phyloP scores from a whole-genome alignment of 2,329 filamentous ascomycete species.

The Paraconiothyrium brasiliense region DNA sequence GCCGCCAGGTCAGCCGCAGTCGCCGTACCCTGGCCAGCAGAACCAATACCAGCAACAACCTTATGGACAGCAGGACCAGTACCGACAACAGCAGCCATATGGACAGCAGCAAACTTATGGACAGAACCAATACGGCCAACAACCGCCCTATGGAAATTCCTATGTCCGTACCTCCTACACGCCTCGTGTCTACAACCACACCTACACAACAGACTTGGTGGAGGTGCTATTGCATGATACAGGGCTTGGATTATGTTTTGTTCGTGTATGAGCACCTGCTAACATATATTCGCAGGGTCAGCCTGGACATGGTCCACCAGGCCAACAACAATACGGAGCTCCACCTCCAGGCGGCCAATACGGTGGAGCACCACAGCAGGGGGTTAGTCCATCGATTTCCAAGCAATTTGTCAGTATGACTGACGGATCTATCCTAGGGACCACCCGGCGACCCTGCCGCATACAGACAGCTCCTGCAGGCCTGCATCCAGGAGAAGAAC shows the following conservation, averaged over 20 bases:
- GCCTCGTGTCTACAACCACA: not conserved
- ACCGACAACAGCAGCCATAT: slow-evolving; percentile 27
- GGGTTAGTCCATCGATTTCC: slow-evolving; percentile 43
- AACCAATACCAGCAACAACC: slow-evolving; percentile 37
- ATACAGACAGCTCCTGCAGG: slow-evolving; percentile 66
- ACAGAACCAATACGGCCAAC: slow-evolving; percentile 41
- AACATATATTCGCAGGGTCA: slow-evolving; percentile 9
- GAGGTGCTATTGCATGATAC: slow-evolving; percentile 23
- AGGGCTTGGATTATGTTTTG: slow-evolving; percentile 21
- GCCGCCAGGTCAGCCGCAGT: slow-evolving; percentile 5
- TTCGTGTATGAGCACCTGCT: slow-evolving; percentile 19
- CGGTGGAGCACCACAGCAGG: slow-evolving; percentile 21
- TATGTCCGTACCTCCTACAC: slow-evolving; percentile 32
- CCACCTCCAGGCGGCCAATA: slow-evolving; percentile 16
- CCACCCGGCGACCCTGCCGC: slow-evolving; percentile 60
- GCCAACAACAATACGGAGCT: slow-evolving; percentile 34
- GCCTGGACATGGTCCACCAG: slow-evolving; percentile 8
- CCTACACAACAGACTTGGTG: not conserved
- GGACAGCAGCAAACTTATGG: slow-evolving; percentile 35
- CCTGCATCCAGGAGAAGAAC: slow-evolving; percentile 68
- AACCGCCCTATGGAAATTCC: slow-evolving; percentile 43
- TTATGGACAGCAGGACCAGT: slow-evolving; percentile 22
- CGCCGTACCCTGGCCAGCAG: slow-evolving; percentile 25
- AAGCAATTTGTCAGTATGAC: slow-evolving; percentile 26
- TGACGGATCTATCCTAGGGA: not conserved